A percentile compares a stretch with the other conserved stretches of the same genome.
phyloP scores from a whole-genome alignment of 805 yeast genomes.

The Hanseniaspora opuntiae region DNA sequence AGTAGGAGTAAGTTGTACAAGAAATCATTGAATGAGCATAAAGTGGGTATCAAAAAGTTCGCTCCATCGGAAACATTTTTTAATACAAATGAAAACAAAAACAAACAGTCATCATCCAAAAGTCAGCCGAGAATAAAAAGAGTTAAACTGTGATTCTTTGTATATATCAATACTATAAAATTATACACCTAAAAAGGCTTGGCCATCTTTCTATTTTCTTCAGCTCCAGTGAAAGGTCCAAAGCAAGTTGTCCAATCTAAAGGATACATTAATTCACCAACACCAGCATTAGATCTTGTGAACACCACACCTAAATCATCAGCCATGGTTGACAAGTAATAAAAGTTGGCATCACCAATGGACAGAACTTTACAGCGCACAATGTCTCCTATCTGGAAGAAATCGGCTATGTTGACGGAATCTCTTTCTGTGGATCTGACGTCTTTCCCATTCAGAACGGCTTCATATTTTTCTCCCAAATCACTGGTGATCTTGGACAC shows the following conservation, averaged over 20 bases:
- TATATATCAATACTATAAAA: slow-evolving; percentile 50
- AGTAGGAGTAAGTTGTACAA: slow-evolving; percentile 26
- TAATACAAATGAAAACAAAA: slow-evolving; percentile 24
- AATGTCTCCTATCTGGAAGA: slow-evolving; percentile 85
- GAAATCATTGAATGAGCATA: slow-evolving; percentile 24
- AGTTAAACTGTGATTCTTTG: slow-evolving; percentile 35
- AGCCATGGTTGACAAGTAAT: slow-evolving; percentile 75
- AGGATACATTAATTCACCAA: slow-evolving; percentile 72
- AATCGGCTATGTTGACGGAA: slow-evolving; percentile 59
- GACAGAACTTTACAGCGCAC: slow-evolving; percentile 71
- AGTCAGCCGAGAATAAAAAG: slow-evolving; percentile 23
- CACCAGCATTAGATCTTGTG: slow-evolving; percentile 53
- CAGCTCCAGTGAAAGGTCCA: slow-evolving; percentile 55
- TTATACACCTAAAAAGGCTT: slow-evolving; percentile 56
- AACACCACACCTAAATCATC: slow-evolving; percentile 90
- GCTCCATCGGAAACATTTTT: slow-evolving; percentile 22
- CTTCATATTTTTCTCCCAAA: slow-evolving; percentile 79
- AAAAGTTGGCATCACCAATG: slow-evolving; percentile 85
- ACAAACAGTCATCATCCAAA: slow-evolving; percentile 23
- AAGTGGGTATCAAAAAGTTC: slow-evolving; percentile 8
- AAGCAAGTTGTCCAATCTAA: slow-evolving; percentile 94
- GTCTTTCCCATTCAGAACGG: slow-evolving; percentile 74
- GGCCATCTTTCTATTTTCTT: slow-evolving; percentile 81
- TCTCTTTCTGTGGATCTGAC: slow-evolving; percentile 85
- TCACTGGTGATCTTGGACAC: slow-evolving; percentile 44